Conservation (phyloP, 169 alveolate genomes). For the Plasmodium yoelii region DNA sequence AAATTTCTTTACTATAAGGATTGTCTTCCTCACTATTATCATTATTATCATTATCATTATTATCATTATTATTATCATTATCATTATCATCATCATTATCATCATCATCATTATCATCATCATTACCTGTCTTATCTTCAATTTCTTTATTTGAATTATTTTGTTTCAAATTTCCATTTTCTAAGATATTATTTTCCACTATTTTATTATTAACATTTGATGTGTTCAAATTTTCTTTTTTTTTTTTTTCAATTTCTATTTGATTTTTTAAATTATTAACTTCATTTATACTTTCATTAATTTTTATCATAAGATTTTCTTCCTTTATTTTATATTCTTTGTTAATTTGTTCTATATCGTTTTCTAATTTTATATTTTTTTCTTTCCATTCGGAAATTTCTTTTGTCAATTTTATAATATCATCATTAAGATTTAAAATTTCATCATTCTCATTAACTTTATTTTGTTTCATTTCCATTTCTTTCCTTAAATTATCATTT, state of each 20-base stretch:
- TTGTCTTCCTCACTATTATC: background rate
- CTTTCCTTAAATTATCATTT: slow-evolving; percentile 9
- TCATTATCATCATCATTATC: no score
- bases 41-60: no score
- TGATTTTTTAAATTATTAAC: slow-evolving; percentile 21
- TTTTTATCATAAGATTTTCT: slow-evolving; percentile 28
- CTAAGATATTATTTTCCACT: background rate
- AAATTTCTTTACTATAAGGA: slow-evolving; percentile 5
- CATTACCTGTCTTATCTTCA: background rate
- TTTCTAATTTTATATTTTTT: background rate
- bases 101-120: no score
- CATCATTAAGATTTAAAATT: slow-evolving; percentile 5
- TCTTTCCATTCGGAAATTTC: background rate
- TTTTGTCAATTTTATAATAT: slow-evolving; percentile 7
- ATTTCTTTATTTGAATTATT: background rate
- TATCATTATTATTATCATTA: no score
- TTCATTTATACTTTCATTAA: slow-evolving; percentile 49
- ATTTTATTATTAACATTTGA: background rate
- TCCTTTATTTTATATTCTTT: slow-evolving; percentile 35
- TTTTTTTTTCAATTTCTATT: slow-evolving; percentile 2
- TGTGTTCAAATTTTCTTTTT: background rate
- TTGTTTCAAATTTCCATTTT: background rate
- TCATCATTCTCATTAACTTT: background rate
- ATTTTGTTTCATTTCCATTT: background rate
- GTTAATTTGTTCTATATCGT: slow-evolving; percentile 24